phyloP scores from a whole-genome alignment of 1,284 basidiomycete genomes.

The Pulveroboletus ridleyi region DNA sequence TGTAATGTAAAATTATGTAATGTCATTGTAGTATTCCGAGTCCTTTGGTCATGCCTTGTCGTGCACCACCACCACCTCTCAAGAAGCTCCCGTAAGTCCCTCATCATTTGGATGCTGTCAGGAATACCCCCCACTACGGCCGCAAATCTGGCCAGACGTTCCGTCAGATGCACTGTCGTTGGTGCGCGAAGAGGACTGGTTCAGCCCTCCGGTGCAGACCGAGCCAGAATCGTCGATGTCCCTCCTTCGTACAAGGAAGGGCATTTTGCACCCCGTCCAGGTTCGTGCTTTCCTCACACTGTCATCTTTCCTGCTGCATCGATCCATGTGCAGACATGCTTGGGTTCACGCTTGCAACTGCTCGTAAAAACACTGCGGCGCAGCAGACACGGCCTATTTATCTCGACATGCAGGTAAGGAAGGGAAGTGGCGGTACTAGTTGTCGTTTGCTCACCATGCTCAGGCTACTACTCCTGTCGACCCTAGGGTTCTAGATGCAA shows the following conservation, averaged over 20 bases:
- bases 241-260: conserved; percentile 75
- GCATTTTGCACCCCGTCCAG: conserved; percentile 75
- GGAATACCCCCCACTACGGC: conserved; percentile 33
- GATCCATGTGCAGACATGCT: conserved; percentile 72
- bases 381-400: conserved; percentile 89
- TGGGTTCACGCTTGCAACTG: conserved; percentile 85
- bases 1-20: conserved; percentile 32
- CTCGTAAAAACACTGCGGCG: conserved; percentile 65
- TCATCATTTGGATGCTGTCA: conserved; percentile 37
- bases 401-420: conserved; percentile 88
- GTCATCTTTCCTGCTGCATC: conserved; percentile 4
- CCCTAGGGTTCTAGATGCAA: conserved; percentile 95
- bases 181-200: conserved; percentile 57
- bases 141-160: conserved; percentile 20
- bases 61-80: conserved; percentile 19
- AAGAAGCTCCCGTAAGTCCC: conserved; percentile 12
- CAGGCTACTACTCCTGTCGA: conserved; percentile 98
- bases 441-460: conserved; percentile 22
- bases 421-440: neutral
- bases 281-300: conserved; percentile 44
- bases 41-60: conserved; percentile 16
- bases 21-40: conserved; percentile 7
- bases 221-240: conserved; percentile 81
- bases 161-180: conserved; percentile 27
- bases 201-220: conserved; percentile 79